phyloP scores from a whole-genome alignment of 192 early-diverging fungal species.

The Chytriomyces hyalinus region DNA sequence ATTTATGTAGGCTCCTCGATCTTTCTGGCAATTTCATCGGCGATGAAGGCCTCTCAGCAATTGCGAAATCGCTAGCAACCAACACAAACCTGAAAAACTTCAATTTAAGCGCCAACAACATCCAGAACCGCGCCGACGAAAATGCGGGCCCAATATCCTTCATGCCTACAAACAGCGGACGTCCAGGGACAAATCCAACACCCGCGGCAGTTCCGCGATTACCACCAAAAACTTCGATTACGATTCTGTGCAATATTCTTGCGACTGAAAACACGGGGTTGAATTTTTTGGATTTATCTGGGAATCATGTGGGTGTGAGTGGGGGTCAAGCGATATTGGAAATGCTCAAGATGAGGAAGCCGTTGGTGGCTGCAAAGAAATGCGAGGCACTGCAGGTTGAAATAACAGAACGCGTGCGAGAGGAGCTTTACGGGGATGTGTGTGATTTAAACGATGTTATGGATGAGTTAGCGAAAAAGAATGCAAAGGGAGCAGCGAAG shows the following conservation, averaged over 20 bases:
- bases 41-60: conserved; percentile 39
- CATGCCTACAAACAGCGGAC: neutral
- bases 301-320: conserved; percentile 44
- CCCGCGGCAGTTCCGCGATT: neutral
- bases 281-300: conserved; percentile 40
- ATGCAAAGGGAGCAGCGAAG: conserved; percentile 43
- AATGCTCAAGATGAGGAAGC: conserved; percentile 46
- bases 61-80: conserved; percentile 37
- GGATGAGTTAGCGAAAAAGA: conserved; percentile 42
- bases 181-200: neutral
- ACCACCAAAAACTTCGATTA: conserved; percentile 16
- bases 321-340: conserved; percentile 44
- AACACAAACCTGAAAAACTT: conserved; percentile 45
- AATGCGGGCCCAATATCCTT: neutral
- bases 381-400: conserved; percentile 40
- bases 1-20: conserved; percentile 41
- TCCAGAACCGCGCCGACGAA: conserved; percentile 31
- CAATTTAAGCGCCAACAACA: conserved; percentile 46
- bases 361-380: conserved; percentile 29
- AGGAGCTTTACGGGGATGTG: conserved; percentile 47
- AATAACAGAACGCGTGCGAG: conserved; percentile 47
- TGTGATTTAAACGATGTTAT: conserved; percentile 52
- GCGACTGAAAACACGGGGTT: conserved; percentile 36
- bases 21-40: conserved; percentile 42
- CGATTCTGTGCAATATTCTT: conserved; percentile 36